phyloP scores from a whole-genome alignment of 495 filamentous ascomycete genomes.

The Penicillium bialowiezense region DNA sequence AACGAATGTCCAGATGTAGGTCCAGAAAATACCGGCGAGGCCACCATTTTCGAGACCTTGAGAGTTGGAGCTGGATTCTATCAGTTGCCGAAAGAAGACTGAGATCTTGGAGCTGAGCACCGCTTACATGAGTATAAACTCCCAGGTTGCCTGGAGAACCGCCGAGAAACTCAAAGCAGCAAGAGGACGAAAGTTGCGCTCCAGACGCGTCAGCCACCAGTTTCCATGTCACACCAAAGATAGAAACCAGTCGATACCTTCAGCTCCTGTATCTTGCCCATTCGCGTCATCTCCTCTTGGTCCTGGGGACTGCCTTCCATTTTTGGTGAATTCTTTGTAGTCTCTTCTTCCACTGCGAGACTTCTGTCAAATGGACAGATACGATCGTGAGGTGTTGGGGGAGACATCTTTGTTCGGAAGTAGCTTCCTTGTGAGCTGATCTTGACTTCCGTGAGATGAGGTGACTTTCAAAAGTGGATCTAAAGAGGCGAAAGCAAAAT shows the following conservation, averaged over 20 bases:
- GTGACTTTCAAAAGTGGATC: neutral
- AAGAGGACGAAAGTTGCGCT: conserved; percentile 20
- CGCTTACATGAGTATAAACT: conserved; percentile 20
- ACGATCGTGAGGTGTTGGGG: neutral
- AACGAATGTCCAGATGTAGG: conserved; percentile 28
- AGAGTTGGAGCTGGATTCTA: neutral
- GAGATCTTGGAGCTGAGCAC: neutral
- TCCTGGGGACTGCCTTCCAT: conserved; percentile 4
- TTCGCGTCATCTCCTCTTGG: conserved; percentile 13
- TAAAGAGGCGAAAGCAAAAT: neutral
- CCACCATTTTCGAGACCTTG: conserved; percentile 15
- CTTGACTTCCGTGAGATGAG: too few species aligned
- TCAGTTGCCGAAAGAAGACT: neutral
- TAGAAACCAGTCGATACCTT: conserved; percentile 1
- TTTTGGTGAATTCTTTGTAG: neutral
- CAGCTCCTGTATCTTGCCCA: conserved; percentile 19
- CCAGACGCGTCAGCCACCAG: neutral
- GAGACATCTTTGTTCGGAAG: too few species aligned
- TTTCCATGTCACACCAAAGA: neutral
- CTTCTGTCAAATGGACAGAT: neutral
- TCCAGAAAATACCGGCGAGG: conserved; percentile 26
- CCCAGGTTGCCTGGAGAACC: conserved; percentile 24
- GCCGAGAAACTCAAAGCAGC: conserved; percentile 23
- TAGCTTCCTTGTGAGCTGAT: too few species aligned
- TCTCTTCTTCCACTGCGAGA: neutral